phyloP scores from a whole-genome alignment of 495 filamentous ascomycete species.

The Penicillium longicatenatum region DNA sequence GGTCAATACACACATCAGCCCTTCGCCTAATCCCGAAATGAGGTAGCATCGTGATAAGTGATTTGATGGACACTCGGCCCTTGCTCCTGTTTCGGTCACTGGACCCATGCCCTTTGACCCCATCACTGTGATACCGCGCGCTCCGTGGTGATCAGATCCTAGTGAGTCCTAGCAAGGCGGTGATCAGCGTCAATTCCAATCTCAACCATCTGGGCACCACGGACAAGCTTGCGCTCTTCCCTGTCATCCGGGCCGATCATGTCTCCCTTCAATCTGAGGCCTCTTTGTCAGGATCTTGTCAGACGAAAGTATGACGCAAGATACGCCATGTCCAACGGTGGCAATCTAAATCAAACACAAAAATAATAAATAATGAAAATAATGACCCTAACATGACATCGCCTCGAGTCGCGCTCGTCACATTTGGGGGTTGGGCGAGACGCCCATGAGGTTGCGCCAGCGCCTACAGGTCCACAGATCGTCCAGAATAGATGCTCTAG shows the following conservation, averaged over 20 bases:
- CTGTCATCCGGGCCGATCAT: background rate
- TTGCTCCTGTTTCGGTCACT: conserved; percentile 30
- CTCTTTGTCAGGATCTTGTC: background rate
- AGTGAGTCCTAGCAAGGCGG: background rate
- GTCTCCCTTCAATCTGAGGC: background rate
- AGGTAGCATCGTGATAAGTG: background rate
- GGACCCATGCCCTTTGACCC: conserved; percentile 20
- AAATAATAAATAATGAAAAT: background rate
- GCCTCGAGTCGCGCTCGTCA: background rate
- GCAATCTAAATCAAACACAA: background rate
- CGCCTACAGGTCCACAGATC: background rate
- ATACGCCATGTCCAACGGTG: conserved; percentile 6
- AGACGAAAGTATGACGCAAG: conserved; percentile 2
- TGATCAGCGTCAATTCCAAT: conserved; percentile 8
- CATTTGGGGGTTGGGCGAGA: background rate
- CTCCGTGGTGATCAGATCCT: conserved; percentile 4
- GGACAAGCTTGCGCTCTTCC: background rate
- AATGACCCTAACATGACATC: background rate
- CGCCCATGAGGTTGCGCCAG: background rate
- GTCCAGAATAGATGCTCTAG: too few relatives aligned
- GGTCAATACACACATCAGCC: background rate
- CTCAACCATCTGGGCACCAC: background rate
- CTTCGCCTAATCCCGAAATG: background rate
- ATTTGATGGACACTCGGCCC: conserved; percentile 22
- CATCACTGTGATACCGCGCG: conserved; percentile 4